Evolutionary conservation across 306 rosid genomes (phyloP).

Genomic region (Alnus glutinosa): DNA sequence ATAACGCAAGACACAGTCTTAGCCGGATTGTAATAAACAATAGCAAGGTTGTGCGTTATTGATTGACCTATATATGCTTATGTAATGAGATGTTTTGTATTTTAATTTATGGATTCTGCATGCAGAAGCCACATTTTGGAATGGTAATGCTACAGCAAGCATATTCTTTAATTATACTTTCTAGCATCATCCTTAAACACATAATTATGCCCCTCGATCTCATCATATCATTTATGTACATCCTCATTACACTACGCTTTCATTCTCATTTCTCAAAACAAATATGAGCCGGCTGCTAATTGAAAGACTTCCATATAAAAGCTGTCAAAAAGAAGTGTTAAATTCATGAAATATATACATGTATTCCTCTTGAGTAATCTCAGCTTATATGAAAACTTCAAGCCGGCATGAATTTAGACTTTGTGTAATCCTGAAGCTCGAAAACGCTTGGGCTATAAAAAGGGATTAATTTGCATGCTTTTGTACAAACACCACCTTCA

Average conservation of each 20-base stretch:
- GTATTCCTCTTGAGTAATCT: constrained; percentile 18
- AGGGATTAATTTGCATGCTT: constrained; percentile 5
- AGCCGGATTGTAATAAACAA: not conserved
- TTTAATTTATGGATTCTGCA: not conserved
- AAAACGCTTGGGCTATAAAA: constrained; percentile 38
- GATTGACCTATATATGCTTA: not conserved
- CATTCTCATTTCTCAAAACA: constrained; percentile 5
- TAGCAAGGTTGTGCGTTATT: not conserved
- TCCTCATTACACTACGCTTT: no score
- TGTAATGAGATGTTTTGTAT: not conserved
- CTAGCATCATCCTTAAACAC: not conserved
- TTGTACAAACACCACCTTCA: constrained; percentile 13
- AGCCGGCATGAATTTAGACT: constrained; percentile 37
- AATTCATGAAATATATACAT: not conserved
- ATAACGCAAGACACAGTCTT: not conserved
- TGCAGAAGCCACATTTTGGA: not conserved
- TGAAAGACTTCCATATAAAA: not conserved
- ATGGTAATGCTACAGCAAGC: not conserved
- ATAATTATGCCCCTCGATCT: no score
- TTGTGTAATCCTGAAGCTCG: constrained; percentile 1
- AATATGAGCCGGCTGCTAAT: not conserved
- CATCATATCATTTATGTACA: no score
- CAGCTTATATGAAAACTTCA: constrained; percentile 16
- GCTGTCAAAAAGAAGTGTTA: not conserved
- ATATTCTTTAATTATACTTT: not conserved